These are phyloP conservation scores for Juglanconis oblonga DNA, from an alignment of 2,329 filamentous ascomycete genomes.

Conservation along the genomic window DNA sequence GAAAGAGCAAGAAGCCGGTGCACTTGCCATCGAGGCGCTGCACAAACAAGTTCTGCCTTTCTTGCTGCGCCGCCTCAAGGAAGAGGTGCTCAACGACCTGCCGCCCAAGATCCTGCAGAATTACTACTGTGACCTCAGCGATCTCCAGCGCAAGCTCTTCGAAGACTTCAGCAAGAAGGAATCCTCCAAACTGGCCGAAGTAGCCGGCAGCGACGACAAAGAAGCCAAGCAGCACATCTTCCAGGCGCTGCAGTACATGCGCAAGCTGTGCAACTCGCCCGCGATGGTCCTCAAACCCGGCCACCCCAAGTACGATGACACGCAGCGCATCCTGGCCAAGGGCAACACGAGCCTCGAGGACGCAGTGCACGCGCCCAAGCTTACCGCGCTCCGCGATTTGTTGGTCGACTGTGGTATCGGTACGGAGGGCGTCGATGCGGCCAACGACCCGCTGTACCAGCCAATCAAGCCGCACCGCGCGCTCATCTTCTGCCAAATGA, in stretches of 20 bases:
- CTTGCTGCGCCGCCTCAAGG: constrained; percentile 91
- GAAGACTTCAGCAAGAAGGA: constrained; percentile 96
- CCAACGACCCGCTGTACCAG: constrained; percentile 60
- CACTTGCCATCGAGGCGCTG: constrained; percentile 92
- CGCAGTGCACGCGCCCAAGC: constrained; percentile 84
- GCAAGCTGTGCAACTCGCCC: constrained; percentile 96
- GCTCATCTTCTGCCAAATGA: constrained; percentile 98
- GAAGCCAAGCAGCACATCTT: constrained; percentile 98
- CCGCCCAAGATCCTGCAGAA: constrained; percentile 98
- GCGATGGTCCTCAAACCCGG: constrained; percentile 94
- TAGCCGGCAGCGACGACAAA: constrained; percentile 81
- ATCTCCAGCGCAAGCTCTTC: constrained; percentile 90
- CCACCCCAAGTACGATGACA: constrained; percentile 85
- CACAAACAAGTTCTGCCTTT: constrained; percentile 98
- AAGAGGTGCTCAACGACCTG: constrained; percentile 93
- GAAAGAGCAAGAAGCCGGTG: constrained; percentile 96
- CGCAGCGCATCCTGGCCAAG: constrained; percentile 74
- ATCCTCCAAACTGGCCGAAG: constrained; percentile 79
- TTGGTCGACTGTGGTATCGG: constrained; percentile 99
- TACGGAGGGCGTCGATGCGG: constrained; percentile 58
- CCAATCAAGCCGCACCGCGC: constrained; percentile 96
- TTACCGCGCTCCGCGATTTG: constrained; percentile 84
- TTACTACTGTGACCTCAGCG: constrained; percentile 97
- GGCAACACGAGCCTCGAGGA: constrained; percentile 83
- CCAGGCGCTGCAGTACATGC: constrained; percentile 98